These are phyloP conservation scores for Coix lacrymajobi DNA, from an alignment of 176 grass and related monocot species.

Conservation along the genomic window DNA sequence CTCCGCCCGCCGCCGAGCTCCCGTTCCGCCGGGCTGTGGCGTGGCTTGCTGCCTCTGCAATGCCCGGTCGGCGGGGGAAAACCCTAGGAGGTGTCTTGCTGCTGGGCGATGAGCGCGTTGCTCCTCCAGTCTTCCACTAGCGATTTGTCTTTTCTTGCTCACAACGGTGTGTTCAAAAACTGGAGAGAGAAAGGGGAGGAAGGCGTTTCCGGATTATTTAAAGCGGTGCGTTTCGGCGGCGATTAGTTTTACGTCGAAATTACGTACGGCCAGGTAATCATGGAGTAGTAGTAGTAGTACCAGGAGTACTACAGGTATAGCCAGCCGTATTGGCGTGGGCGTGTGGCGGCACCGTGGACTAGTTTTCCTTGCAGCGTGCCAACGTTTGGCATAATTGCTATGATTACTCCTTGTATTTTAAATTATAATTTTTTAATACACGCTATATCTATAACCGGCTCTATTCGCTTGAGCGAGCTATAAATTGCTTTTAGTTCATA, in stretches of 20 bases:
- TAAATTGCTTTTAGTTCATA: too few relatives aligned
- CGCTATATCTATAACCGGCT: too few relatives aligned
- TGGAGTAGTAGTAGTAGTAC: too few relatives aligned
- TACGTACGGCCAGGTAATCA: slow-evolving; percentile 22
- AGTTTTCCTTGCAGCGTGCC: too few relatives aligned
- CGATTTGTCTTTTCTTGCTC: slow-evolving; percentile 35
- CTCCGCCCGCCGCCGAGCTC: not conserved
- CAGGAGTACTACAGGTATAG: too few relatives aligned
- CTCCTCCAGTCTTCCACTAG: not conserved
- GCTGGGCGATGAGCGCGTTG: slow-evolving; percentile 6
- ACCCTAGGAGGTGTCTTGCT: slow-evolving; percentile 29
- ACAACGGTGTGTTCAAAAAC: slow-evolving; percentile 38
- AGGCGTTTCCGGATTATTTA: slow-evolving; percentile 5
- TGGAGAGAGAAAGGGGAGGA: not conserved
- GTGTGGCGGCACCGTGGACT: too few relatives aligned
- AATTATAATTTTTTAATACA: too few relatives aligned
- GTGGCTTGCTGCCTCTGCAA: slow-evolving; percentile 23
- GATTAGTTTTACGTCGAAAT: slow-evolving; percentile 19
- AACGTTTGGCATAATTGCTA: too few relatives aligned
- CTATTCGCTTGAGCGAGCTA: too few relatives aligned
- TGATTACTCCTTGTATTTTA: too few relatives aligned
- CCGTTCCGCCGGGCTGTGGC: not conserved
- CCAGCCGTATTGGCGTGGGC: too few relatives aligned
- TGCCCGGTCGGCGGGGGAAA: slow-evolving; percentile 8
- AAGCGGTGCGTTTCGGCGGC: slow-evolving; percentile 5